phyloP scores from a whole-genome alignment of 352 stramenopile genomes.

The Blastocystis sp. region DNA sequence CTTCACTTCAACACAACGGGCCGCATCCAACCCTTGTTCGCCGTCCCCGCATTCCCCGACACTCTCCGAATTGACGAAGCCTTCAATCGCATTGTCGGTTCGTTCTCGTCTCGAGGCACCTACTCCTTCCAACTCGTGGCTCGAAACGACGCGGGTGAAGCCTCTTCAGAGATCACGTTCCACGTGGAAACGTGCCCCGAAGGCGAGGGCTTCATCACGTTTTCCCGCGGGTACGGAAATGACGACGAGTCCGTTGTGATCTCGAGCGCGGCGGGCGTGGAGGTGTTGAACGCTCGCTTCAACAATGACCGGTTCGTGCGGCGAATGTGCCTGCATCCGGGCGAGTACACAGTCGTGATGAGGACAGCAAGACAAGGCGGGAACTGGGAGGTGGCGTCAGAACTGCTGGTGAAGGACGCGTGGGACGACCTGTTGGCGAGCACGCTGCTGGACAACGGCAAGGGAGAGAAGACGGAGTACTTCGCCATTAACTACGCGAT shows the following conservation, averaged over 20 bases:
- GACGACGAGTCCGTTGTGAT: neutral
- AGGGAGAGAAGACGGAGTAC: neutral
- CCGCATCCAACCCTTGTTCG: neutral
- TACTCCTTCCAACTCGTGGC: neutral
- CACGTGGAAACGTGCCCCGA: slow-evolving; percentile 15
- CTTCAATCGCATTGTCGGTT: too few species aligned
- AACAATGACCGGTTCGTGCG: neutral
- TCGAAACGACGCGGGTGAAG: neutral
- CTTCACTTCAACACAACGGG: neutral
- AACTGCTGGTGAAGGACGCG: neutral
- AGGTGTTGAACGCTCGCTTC: neutral
- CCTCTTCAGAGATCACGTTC: neutral
- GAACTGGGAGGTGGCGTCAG: neutral
- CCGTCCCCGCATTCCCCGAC: neutral
- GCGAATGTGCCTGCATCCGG: neutral
- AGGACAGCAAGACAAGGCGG: neutral
- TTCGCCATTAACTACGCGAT: slow-evolving; percentile 14
- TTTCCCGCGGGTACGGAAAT: neutral
- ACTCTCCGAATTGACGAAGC: neutral
- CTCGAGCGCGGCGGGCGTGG: neutral
- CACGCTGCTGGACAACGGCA: neutral
- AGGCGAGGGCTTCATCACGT: neutral
- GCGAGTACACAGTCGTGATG: neutral
- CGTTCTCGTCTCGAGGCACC: too few species aligned
- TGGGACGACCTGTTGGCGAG: neutral